Conservation (phyloP, 1,284 basidiomycete genomes). For the Fistulinella cinereoalba region DNA sequence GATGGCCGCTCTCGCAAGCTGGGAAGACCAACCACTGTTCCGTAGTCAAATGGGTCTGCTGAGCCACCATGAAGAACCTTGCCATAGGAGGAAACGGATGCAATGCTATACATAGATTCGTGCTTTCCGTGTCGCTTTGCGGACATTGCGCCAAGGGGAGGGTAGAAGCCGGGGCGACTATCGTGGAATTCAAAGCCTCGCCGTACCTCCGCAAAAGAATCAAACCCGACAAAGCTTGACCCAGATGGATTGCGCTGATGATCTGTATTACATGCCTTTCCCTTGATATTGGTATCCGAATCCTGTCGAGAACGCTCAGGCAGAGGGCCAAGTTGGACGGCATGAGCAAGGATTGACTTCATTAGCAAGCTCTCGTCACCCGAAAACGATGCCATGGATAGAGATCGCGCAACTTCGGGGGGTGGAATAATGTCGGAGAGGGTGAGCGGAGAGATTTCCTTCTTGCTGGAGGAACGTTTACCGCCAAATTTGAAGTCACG, state of each 20-base stretch:
- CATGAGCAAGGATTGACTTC: conserved; percentile 57
- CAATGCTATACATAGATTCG: conserved; percentile 72
- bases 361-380: conserved; percentile 56
- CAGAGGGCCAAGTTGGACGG: conserved; percentile 34
- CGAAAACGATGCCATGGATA: conserved; percentile 45
- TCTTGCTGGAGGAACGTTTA: conserved; percentile 32
- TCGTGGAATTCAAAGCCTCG: conserved; percentile 69
- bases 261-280: conserved; percentile 21
- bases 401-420: conserved; percentile 45
- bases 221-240: conserved; percentile 65
- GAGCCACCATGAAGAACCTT: conserved; percentile 60
- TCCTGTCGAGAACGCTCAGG: conserved; percentile 39
- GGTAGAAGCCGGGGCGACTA: conserved; percentile 64
- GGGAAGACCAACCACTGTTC: conserved; percentile 31
- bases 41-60: conserved; percentile 76
- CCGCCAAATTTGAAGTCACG: conserved; percentile 73
- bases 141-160: conserved; percentile 40
- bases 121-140: conserved; percentile 43
- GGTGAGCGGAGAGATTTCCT: conserved; percentile 39
- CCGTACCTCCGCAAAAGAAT: conserved; percentile 70
- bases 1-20: conserved; percentile 50
- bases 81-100: conserved; percentile 80
- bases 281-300: conserved; percentile 46
- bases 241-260: conserved; percentile 53
- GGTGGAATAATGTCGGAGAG: conserved; percentile 75